Evolutionary conservation across 176 grass and related monocot genomes (phyloP).

Genomic region (Hyparrhenia diplandra): DNA sequence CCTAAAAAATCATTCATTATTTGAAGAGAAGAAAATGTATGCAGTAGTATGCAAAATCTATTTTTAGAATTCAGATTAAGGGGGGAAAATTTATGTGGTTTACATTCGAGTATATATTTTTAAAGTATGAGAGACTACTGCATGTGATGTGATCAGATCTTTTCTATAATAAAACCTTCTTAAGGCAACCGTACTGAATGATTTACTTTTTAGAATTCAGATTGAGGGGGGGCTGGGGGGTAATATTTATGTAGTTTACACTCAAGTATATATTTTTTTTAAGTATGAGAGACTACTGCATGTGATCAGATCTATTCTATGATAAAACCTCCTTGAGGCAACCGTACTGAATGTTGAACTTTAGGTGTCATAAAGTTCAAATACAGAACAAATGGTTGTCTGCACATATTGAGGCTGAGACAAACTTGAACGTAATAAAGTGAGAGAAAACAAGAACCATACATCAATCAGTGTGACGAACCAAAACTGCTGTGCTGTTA

Average conservation of each 20-base stretch:
- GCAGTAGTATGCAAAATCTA: not conserved
- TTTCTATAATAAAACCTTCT: too few relatives aligned
- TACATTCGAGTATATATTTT: too few relatives aligned
- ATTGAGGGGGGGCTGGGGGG: too few relatives aligned
- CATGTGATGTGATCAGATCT: too few relatives aligned
- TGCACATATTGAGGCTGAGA: not conserved
- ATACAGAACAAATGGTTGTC: not conserved
- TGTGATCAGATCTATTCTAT: not conserved
- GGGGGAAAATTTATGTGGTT: too few relatives aligned
- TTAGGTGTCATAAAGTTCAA: not conserved
- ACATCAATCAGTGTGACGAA: slow-evolving; percentile 91
- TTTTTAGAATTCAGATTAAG: too few relatives aligned
- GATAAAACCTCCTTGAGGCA: not conserved
- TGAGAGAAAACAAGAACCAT: slow-evolving; percentile 20
- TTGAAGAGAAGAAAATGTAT: not conserved
- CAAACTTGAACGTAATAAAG: not conserved
- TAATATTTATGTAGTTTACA: not conserved
- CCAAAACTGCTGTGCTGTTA: slow-evolving; percentile 66
- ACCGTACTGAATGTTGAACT: not conserved
- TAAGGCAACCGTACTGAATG: too few relatives aligned
- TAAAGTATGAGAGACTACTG: too few relatives aligned
- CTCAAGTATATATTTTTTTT: not conserved
- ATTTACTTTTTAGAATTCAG: too few relatives aligned
- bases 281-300: not conserved
- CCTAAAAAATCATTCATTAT: slow-evolving; percentile 35